A percentile compares a stretch with the other conserved stretches of the same genome.
Conservation (phyloP, 2,329 filamentous ascomycete genomes). For the Chaetomiaceae sp. region DNA sequence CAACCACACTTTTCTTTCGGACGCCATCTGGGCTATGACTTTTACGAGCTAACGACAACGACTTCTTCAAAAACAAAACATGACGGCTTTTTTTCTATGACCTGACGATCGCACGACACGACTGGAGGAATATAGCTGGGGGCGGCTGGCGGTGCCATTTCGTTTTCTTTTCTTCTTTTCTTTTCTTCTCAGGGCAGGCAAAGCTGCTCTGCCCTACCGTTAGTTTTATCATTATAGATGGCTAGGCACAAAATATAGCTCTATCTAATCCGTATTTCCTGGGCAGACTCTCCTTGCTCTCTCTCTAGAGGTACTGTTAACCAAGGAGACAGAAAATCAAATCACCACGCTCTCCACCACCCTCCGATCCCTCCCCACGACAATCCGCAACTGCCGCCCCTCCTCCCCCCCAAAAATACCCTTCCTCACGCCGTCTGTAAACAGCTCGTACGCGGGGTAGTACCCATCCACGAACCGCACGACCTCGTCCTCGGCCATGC, state of each 20-base stretch:
- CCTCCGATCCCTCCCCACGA: constrained; percentile 56
- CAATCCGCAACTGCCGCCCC: constrained; percentile 50
- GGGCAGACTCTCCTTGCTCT: too few species aligned
- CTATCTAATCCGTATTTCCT: too few species aligned
- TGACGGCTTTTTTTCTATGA: constrained; percentile 1
- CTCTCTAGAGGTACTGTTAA: too few species aligned
- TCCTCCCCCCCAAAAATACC: constrained; percentile 48
- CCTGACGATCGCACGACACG: constrained; percentile 8
- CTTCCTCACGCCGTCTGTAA: constrained; percentile 51
- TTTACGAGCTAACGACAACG: constrained; percentile 18
- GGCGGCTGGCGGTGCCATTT: too few species aligned
- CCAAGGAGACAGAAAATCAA: too few species aligned
- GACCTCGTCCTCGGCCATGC: constrained; percentile 81
- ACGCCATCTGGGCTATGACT: constrained; percentile 1
- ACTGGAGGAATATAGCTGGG: too few species aligned
- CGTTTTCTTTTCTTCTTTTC: background rate
- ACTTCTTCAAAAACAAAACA: constrained; percentile 7
- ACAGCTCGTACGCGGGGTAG: constrained; percentile 69
- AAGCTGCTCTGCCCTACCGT: too few species aligned
- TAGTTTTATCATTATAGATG: too few species aligned
- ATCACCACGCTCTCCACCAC: constrained; percentile 54
- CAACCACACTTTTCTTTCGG: background rate
- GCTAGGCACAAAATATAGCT: too few species aligned
- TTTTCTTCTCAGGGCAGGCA: background rate
- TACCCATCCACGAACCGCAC: constrained; percentile 65